A percentile compares a stretch with the other conserved stretches of the same genome.
phyloP scores from a whole-genome alignment of 129 eudicot genomes.

The Artemisia tridentata region DNA sequence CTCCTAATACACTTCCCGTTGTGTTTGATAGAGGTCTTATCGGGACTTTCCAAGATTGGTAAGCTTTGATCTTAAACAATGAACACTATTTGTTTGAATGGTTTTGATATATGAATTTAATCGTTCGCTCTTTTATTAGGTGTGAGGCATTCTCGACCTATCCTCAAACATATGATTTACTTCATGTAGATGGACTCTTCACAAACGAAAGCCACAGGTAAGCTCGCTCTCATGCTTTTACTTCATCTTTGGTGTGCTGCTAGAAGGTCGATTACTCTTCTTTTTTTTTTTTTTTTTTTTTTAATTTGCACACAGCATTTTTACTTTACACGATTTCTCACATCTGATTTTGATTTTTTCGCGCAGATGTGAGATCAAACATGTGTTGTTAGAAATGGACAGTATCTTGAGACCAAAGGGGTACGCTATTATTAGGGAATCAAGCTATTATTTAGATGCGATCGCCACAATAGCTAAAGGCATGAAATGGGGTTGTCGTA shows the following conservation, averaged over 20 bases:
- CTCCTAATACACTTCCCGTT: slow-evolving; percentile 79
- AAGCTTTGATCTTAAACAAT: slow-evolving; percentile 16
- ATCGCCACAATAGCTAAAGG: slow-evolving; percentile 67
- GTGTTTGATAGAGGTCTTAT: slow-evolving; percentile 91
- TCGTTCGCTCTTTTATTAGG: slow-evolving; percentile 39
- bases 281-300: too few relatives aligned
- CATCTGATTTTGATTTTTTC: slow-evolving; percentile 6
- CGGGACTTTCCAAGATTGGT: slow-evolving; percentile 96
- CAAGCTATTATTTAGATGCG: slow-evolving; percentile 68
- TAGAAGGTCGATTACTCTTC: too few relatives aligned
- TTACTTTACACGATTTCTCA: not conserved
- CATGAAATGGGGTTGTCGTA: slow-evolving; percentile 88
- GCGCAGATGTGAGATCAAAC: slow-evolving; percentile 89
- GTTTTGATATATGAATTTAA: not conserved
- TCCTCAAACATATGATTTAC: slow-evolving; percentile 96
- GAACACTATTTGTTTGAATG: not conserved
- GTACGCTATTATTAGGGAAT: slow-evolving; percentile 76
- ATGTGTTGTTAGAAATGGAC: slow-evolving; percentile 89
- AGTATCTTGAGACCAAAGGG: slow-evolving; percentile 86
- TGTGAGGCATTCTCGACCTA: slow-evolving; percentile 98
- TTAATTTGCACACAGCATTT: too few relatives aligned
- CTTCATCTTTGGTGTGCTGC: not conserved
- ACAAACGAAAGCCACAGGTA: slow-evolving; percentile 98
- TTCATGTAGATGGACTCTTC: slow-evolving; percentile 90
- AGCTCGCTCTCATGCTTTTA: not conserved